A percentile compares a stretch with the other conserved stretches of the same genome.
Conservation (phyloP, 2,329 filamentous ascomycete species). For the Nannizziopsis arthrosporioides region DNA sequence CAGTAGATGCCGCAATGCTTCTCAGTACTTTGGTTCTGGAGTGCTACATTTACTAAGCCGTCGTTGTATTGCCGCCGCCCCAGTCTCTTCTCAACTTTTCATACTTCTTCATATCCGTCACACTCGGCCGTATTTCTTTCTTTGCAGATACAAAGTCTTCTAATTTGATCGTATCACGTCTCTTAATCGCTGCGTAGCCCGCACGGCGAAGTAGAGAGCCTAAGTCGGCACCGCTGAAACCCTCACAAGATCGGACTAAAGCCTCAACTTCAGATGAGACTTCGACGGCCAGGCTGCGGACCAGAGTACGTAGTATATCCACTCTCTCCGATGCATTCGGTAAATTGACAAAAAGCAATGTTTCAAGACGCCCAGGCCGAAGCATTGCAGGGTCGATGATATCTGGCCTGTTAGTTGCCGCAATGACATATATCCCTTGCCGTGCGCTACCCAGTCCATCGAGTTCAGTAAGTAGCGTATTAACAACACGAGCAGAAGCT, state of each 20-base stretch:
- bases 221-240: constrained; percentile 64
- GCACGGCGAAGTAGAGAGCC: constrained; percentile 48
- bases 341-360: constrained; percentile 77
- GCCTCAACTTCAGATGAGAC: constrained; percentile 45
- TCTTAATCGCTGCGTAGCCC: constrained; percentile 44
- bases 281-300: constrained; percentile 41
- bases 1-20: no score
- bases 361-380: constrained; percentile 77
- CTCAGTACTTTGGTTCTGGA: no score
- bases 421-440: constrained; percentile 83
- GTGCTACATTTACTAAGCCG: no score
- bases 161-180: constrained; percentile 37
- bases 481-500: constrained; percentile 78
- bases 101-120: constrained; percentile 48
- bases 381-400: constrained; percentile 96
- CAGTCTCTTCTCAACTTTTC: constrained; percentile 43
- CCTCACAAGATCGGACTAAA: constrained; percentile 60
- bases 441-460: constrained; percentile 67
- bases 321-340: constrained; percentile 68
- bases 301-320: constrained; percentile 66
- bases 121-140: constrained; percentile 37
- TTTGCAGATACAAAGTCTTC: constrained; percentile 34
- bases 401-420: constrained; percentile 86
- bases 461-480: constrained; percentile 85
- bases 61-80: constrained; percentile 25